phyloP scores from a whole-genome alignment of 164 flowering plant genomes.

The Piper longum region DNA sequence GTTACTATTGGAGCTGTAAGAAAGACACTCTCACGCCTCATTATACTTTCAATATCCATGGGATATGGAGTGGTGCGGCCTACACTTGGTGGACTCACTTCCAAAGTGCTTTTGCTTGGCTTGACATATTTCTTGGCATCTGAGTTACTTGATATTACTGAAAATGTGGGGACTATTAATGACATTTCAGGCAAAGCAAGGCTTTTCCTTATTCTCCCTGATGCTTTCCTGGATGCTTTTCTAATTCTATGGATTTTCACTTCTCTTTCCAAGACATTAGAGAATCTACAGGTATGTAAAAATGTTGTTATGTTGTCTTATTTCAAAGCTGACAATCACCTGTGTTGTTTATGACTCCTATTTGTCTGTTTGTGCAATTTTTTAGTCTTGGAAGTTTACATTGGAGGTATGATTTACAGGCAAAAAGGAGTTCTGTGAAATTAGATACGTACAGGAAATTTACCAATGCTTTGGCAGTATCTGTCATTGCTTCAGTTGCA shows the following conservation, averaged over 20 bases:
- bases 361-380: background rate
- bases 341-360: background rate
- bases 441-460: conserved; percentile 86
- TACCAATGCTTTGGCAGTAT: conserved; percentile 66
- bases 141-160: conserved; percentile 72
- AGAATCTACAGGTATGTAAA: conserved; percentile 74
- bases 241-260: conserved; percentile 89
- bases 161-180: conserved; percentile 80
- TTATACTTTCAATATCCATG: conserved; percentile 79
- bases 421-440: conserved; percentile 67
- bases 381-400: background rate
- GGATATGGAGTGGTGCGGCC: conserved; percentile 95
- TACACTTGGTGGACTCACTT: conserved; percentile 90
- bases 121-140: conserved; percentile 74
- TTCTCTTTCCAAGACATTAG: conserved; percentile 80
- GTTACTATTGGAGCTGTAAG: conserved; percentile 87
- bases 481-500: conserved; percentile 75
- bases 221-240: conserved; percentile 82
- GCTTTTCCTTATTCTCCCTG: conserved; percentile 76
- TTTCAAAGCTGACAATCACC: background rate
- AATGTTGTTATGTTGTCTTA: background rate
- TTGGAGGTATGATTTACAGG: conserved; percentile 23
- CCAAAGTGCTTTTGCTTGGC: conserved; percentile 85
- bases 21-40: conserved; percentile 71
- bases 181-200: conserved; percentile 90